phyloP scores from a whole-genome alignment of 495 filamentous ascomycete species.

The Aspergillus olivimuriae region DNA sequence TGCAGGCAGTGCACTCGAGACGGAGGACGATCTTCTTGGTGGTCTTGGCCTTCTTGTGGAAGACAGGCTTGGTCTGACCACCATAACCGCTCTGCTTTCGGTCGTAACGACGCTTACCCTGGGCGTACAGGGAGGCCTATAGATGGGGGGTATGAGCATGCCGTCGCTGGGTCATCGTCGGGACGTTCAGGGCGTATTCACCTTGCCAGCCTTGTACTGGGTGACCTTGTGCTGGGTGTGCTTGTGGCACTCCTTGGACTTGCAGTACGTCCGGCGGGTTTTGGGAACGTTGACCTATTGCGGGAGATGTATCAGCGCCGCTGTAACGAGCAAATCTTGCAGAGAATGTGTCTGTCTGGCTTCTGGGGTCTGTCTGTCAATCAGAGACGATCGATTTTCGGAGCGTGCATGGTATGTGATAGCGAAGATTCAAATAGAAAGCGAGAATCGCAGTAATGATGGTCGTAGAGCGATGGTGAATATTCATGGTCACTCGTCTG shows the following conservation, averaged over 20 bases:
- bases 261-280: slow-evolving; percentile 91
- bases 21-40: slow-evolving; percentile 99
- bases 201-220: slow-evolving; percentile 96
- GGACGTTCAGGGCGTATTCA: slow-evolving; percentile 24
- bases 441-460: too few relatives aligned
- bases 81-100: slow-evolving; percentile 98
- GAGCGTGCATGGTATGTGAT: not conserved
- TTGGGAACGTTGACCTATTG: slow-evolving; percentile 81
- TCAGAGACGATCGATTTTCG: slow-evolving; percentile 3
- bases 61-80: slow-evolving; percentile 99
- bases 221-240: slow-evolving; percentile 93
- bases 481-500: too few relatives aligned
- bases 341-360: not conserved
- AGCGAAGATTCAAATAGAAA: not conserved
- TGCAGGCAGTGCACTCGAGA: slow-evolving; percentile 93
- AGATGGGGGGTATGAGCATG: slow-evolving; percentile 20
- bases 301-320: slow-evolving; percentile 23
- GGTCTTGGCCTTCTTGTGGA: slow-evolving; percentile 99
- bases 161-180: slow-evolving; percentile 2
- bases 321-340: slow-evolving; percentile 4
- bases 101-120: slow-evolving; percentile 99
- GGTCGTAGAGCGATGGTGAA: too few relatives aligned
- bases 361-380: slow-evolving; percentile 8
- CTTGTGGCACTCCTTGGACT: slow-evolving; percentile 89
- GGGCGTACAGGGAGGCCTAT: slow-evolving; percentile 86